Conservation (phyloP, 2,329 filamentous ascomycete genomes). For the Chaetomiaceae sp. region DNA sequence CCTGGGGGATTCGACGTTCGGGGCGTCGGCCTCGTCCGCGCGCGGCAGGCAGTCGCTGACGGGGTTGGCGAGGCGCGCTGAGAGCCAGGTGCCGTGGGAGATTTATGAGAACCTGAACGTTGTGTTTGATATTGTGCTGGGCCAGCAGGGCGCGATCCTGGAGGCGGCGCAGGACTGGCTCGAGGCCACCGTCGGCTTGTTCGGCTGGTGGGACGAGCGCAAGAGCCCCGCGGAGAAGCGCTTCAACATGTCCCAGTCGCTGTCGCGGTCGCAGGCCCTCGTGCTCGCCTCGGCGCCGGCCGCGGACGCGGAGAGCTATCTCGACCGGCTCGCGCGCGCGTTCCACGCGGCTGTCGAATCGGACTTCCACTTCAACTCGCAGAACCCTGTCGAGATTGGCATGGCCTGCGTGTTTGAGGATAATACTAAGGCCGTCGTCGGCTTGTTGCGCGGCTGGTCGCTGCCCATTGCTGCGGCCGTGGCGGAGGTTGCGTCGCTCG, state of each 20-base stretch:
- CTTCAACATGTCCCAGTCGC: conserved; percentile 20
- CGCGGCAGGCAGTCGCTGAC: conserved; percentile 48
- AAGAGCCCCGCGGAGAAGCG: conserved; percentile 34
- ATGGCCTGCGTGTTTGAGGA: conserved; percentile 78
- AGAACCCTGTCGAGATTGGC: conserved; percentile 71
- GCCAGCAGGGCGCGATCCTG: conserved; percentile 68
- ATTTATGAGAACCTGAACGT: conserved; percentile 80
- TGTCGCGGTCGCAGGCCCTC: conserved; percentile 37
- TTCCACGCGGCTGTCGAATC: conserved; percentile 64
- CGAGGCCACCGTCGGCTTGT: conserved; percentile 75
- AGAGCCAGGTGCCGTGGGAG: conserved; percentile 82
- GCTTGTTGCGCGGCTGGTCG: conserved; percentile 72
- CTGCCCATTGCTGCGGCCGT: conserved; percentile 70
- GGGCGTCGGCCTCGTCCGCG: conserved; percentile 31
- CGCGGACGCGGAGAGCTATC: conserved; percentile 60
- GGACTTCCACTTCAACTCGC: conserved; percentile 70
- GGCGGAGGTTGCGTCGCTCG: conserved; percentile 76
- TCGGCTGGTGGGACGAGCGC: conserved; percentile 88
- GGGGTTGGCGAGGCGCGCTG: conserved; percentile 67
- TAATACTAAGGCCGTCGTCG: conserved; percentile 69
- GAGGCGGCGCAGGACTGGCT: conserved; percentile 82
- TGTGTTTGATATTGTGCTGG: conserved; percentile 75
- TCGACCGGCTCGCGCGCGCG: conserved; percentile 63
- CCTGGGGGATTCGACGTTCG: conserved; percentile 29
- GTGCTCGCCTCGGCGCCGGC: conserved; percentile 31